Base-by-base conservation (phyloP, 1,284 basidiomycete genomes). In the Malassezia obtusa region DNA sequence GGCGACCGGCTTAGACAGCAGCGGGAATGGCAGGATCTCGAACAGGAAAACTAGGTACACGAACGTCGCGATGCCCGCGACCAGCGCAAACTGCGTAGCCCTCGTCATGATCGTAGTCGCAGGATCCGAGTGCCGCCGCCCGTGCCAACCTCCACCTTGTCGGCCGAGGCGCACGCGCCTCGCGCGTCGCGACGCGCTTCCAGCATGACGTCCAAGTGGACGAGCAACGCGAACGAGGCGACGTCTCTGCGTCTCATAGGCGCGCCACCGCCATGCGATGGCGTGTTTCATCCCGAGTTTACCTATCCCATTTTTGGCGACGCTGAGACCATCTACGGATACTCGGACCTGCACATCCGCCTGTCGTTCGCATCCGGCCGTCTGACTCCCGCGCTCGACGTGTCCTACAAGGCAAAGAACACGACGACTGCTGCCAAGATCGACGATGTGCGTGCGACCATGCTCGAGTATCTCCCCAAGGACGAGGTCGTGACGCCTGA, bases 271-370 rank as follows among this genome's bases (percentile, higher is more conserved):
- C 58, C 61, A 22, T 48, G 57, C 1, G 59, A 62, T 21, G 48
- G 49, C 1, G 46, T 60, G 0, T 71, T 71, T 50, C 61, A 66
- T 28, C 68, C 68, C 0, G 48, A 60, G 10, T 69, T 71, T 50
- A 69, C 67, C n/a, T 69, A 69, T 47, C 67, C 67, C 11, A 69
- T 69, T 74, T 96, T 85, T 71, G 92, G 92, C 48, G 88, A 95
- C 67, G 86, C 92, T 51, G 90, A 98, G 77, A 91, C 85, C 75
- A 85, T 98, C 63, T 98, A 92, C 74, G 92, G 92, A 2, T 98
- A 95, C 77, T 80, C 65, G 78, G 95, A 50, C 31, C 57, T 71
- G 9, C 37, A 51, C n/a, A 65, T 72, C 41, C 69, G 85, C 85
- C 78, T 95, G 43, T 80, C 82, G 60, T 86, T 95, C 71, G 80